Conservation (phyloP, 306 rosid species). For the Pyrus pyrifolia region DNA sequence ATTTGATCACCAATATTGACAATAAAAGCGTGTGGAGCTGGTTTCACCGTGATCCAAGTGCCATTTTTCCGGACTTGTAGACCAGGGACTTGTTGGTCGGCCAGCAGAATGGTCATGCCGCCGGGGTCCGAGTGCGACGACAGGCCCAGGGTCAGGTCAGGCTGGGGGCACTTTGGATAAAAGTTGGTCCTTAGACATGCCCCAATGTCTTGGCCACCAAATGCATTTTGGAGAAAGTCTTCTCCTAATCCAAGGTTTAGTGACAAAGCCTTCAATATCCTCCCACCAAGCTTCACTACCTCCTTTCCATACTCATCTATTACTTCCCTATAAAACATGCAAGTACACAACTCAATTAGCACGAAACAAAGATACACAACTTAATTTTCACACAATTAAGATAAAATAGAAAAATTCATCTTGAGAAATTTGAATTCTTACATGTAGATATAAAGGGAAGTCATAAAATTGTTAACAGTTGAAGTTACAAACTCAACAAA, state of each 20-base stretch:
- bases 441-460: neutral
- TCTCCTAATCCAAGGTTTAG: conserved; percentile 54
- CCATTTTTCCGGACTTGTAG: conserved; percentile 64
- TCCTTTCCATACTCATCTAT: conserved; percentile 83
- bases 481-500: too few species aligned
- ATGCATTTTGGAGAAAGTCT: conserved; percentile 39
- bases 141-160: conserved; percentile 68
- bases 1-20: conserved; percentile 92
- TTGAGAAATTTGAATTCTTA: neutral
- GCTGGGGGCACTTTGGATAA: conserved; percentile 74
- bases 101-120: conserved; percentile 61
- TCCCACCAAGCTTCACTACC: conserved; percentile 59
- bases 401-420: neutral
- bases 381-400: neutral
- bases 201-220: conserved; percentile 73
- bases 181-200: conserved; percentile 81
- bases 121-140: conserved; percentile 96
- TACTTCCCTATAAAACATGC: conserved; percentile 41
- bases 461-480: neutral
- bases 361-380: neutral
- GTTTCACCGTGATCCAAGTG: conserved; percentile 78
- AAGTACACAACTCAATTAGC: conserved; percentile 1
- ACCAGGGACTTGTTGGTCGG: conserved; percentile 56
- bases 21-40: conserved; percentile 63
- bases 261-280: conserved; percentile 54